A percentile compares a stretch with the other conserved stretches of the same genome.
phyloP scores from a whole-genome alignment of 1,139 yeast genomes.

The Blastobotrys capitulatus region DNA sequence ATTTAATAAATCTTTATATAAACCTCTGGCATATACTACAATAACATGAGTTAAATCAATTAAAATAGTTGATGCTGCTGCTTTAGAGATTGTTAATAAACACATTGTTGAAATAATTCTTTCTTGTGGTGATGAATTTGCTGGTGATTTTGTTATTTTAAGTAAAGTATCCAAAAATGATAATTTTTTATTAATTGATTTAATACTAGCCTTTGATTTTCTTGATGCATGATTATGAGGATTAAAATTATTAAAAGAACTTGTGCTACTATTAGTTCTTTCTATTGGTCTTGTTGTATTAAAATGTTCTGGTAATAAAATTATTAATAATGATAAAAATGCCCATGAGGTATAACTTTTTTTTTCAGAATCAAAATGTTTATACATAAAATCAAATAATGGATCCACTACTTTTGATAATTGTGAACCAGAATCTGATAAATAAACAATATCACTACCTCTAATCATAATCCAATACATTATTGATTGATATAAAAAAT shows the following conservation, averaged over 20 bases:
- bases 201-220: background rate
- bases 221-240: no score
- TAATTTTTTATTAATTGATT: conserved; percentile 8
- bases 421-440: conserved; percentile 21
- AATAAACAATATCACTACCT: conserved; percentile 42
- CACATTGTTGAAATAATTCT: conserved; percentile 36
- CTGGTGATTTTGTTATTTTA: background rate
- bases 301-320: conserved; percentile 28
- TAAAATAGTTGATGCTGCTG: conserved; percentile 42
- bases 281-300: background rate
- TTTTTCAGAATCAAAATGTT: conserved; percentile 20
- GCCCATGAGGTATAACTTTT: conserved; percentile 21
- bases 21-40: conserved; percentile 40
- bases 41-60: conserved; percentile 45
- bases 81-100: conserved; percentile 22
- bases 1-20: conserved; percentile 32
- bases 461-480: conserved; percentile 54
- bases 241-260: background rate
- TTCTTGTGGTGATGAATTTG: conserved; percentile 28
- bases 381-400: conserved; percentile 25
- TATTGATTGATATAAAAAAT: conserved; percentile 46
- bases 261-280: background rate
- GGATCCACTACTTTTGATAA: conserved; percentile 1
- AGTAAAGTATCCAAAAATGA: conserved; percentile 14
- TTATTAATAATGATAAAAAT: conserved; percentile 32